These are phyloP conservation scores for Rhodamnia argentea DNA, from an alignment of 345 rosid species.

Conservation along the genomic window DNA sequence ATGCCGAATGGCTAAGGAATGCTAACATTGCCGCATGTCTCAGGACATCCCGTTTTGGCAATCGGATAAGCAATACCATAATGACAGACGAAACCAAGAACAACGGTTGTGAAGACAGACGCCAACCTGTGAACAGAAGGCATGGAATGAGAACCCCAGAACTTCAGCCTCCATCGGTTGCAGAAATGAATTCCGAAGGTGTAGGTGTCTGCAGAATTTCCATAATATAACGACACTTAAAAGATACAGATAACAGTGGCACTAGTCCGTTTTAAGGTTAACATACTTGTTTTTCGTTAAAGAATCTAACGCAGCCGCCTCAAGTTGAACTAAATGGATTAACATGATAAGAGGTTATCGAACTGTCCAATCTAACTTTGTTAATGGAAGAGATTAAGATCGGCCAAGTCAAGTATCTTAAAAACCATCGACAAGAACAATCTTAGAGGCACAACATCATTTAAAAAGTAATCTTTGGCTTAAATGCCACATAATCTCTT, in stretches of 20 bases:
- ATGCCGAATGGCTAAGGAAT: slow-evolving; percentile 12
- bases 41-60: not conserved
- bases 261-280: not conserved
- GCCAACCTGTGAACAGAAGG: not conserved
- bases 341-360: not conserved
- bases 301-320: not conserved
- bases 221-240: not conserved
- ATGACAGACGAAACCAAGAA: not conserved
- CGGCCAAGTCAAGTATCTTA: not conserved
- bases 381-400: not conserved
- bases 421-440: not conserved
- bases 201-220: not conserved
- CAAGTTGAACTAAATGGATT: not conserved
- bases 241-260: not conserved
- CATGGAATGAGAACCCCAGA: not conserved
- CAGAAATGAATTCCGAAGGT: not conserved
- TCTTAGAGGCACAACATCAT: not conserved
- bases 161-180: not conserved
- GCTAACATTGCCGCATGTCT: slow-evolving; percentile 8
- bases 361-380: not conserved
- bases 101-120: not conserved
- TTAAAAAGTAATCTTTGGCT: not conserved
- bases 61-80: not conserved
- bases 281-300: not conserved
- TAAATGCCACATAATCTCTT: not conserved